Evolutionary conservation across 2,329 filamentous ascomycete genomes (phyloP), one percentile per base, ranked within the genome.

Genomic region (Pezicula neosporulosa): DNA sequence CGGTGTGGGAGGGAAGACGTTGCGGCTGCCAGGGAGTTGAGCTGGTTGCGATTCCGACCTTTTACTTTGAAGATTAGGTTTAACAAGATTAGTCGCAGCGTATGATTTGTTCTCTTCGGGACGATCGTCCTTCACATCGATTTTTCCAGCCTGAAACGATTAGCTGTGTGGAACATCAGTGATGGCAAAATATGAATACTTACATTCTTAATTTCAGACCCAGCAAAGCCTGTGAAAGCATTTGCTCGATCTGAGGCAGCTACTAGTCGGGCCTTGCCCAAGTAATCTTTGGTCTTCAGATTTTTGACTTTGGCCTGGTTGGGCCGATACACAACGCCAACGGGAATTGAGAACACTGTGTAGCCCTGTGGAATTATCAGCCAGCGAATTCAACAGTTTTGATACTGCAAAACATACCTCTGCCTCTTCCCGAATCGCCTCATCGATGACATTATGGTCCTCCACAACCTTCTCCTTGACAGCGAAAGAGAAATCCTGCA

Each of bases 281-380:
- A 83, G 64, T 99, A 99, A 67, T 99, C 92, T 69, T 97, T 97
- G 19, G 91, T 90, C 76, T 97, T 96, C 63, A 99, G 77, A 65
- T 99, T 99, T 72, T 95, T 95, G 60, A 99, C 94, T 72, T 99
- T 99, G 57, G 94, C 92, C 64, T 96, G 92, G 67, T 97, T 97
- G 19, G 94, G 94, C 52, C 94, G 81, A 71, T 97, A 99, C 15
- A 99, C 82, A 30, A 97, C 89, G 21, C 94, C 94, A 12, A 97
- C 92, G 0, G 94, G 94, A 48, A 97, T 97, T 0, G 92, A 97
- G 73, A 99, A 99, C 39, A 99, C 94, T 0, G 94, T 97, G 67
- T 99, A 99, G 44, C 93, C 94, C 89, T 96, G 55, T 43, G 10
- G 30, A 35, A 6, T 10, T 42, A 41, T 67, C 52, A 68, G 58